Percentiles rank a stretch among this genome's conserved stretches.
Evolutionary conservation across 108 stramenopile species (phyloP).

Genomic region (Schizochytrium sp.): DNA sequence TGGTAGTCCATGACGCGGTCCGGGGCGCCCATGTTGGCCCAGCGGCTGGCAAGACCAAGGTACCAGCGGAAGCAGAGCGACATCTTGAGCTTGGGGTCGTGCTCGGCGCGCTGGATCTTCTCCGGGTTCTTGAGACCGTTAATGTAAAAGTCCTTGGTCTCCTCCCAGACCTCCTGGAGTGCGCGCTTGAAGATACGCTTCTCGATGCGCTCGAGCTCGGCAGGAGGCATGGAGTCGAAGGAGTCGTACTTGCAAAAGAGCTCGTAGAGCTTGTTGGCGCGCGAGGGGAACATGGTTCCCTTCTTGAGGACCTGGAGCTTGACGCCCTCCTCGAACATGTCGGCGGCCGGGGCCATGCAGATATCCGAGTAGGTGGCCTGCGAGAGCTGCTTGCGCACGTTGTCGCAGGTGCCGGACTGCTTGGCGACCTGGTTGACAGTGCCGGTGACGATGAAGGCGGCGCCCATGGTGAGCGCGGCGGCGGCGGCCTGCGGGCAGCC

Average conservation of each 20-base stretch:
- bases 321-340: not conserved
- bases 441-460: not conserved
- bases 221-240: not conserved
- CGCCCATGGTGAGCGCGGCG: not conserved
- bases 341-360: not conserved
- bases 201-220: not conserved
- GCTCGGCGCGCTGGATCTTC: not conserved
- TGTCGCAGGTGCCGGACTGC: conserved; percentile 8
- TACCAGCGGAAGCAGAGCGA: conserved; percentile 4
- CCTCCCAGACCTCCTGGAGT: not conserved
- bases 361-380: not conserved
- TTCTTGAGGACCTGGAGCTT: not conserved
- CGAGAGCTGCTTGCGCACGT: not conserved
- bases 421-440: not conserved
- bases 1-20: not conserved
- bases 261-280: not conserved
- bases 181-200: not conserved
- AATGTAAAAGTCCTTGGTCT: not conserved
- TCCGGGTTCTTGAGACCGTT: not conserved
- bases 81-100: not conserved
- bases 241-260: conserved; percentile 4
- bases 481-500: not conserved
- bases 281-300: not conserved
- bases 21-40: not conserved
- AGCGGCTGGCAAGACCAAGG: not conserved